A percentile compares a stretch with the other conserved stretches of the same genome.
Conservation (phyloP, 73 alveolate species). For the Stentor coeruleus region DNA sequence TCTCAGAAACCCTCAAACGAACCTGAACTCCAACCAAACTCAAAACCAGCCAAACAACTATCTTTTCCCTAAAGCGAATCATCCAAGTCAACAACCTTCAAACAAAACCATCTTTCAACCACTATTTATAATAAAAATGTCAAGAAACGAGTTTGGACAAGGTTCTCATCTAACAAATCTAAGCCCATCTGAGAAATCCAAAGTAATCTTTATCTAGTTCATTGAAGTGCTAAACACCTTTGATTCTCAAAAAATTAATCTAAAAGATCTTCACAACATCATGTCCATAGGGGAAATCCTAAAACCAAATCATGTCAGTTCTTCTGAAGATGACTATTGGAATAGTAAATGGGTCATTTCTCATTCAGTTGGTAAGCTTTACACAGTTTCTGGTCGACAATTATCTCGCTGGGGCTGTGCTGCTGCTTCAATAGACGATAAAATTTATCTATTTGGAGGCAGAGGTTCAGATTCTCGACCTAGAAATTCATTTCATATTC, state of each 20-base stretch:
- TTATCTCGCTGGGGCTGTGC: background rate
- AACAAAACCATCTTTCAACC: no score
- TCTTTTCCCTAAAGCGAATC: no score
- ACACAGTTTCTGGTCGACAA: background rate
- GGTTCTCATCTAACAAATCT: background rate
- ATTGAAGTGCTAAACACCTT: background rate
- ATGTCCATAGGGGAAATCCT: background rate
- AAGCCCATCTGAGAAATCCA: background rate
- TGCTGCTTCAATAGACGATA: background rate
- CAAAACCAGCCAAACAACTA: no score
- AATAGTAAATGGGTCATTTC: background rate
- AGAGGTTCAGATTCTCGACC: background rate
- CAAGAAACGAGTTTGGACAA: no score
- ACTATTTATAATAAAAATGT: no score
- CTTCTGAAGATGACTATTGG: background rate
- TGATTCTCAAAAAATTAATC: background rate
- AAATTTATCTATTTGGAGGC: background rate
- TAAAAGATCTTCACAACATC: background rate
- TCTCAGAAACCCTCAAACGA: no score
- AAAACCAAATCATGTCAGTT: background rate
- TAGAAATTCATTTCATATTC: background rate
- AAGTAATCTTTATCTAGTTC: background rate
- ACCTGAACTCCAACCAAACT: no score
- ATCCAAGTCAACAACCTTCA: no score
- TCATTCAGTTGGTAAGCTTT: background rate